Conservation (phyloP, 371 early-diverging fungal species). For the Conidiobolus coronatus region DNA sequence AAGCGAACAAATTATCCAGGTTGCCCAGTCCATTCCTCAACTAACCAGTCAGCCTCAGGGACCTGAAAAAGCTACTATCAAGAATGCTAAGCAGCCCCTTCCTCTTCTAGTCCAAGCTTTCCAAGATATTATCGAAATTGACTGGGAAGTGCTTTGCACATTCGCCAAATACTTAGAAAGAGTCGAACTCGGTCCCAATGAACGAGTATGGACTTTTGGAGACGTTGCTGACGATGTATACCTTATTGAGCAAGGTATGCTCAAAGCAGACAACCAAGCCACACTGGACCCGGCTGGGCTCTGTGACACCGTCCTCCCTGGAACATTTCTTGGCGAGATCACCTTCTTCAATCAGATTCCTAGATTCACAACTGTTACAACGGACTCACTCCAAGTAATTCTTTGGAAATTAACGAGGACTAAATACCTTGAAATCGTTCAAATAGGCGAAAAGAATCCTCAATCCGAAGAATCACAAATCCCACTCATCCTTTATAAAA, state of each 20-base stretch:
- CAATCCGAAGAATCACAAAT: background rate
- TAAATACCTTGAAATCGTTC: slow-evolving; percentile 27
- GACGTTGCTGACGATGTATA: slow-evolving; percentile 33
- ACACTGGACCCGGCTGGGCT: slow-evolving; percentile 4
- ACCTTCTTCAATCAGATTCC: slow-evolving; percentile 29
- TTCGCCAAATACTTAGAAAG: slow-evolving; percentile 27
- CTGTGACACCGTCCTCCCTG: slow-evolving; percentile 46
- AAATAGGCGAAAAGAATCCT: slow-evolving; percentile 3
- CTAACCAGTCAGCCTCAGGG: background rate
- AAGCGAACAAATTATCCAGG: slow-evolving; percentile 1
- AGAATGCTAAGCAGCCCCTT: slow-evolving; percentile 2
- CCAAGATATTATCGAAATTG: background rate
- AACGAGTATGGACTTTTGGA: slow-evolving; percentile 40
- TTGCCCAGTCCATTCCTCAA: slow-evolving; percentile 5
- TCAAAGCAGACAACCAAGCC: slow-evolving; percentile 17
- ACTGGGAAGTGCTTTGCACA: background rate
- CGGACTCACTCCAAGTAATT: slow-evolving; percentile 27
- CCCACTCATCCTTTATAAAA: background rate
- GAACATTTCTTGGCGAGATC: slow-evolving; percentile 56
- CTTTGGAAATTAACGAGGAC: slow-evolving; percentile 37
- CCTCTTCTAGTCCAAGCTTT: background rate
- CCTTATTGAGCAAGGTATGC: slow-evolving; percentile 51
- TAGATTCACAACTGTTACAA: slow-evolving; percentile 29
- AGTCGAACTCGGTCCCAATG: slow-evolving; percentile 18
- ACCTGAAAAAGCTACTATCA: background rate